phyloP scores from a whole-genome alignment of 1,139 yeast species.

The Suhomyces terraborum region DNA sequence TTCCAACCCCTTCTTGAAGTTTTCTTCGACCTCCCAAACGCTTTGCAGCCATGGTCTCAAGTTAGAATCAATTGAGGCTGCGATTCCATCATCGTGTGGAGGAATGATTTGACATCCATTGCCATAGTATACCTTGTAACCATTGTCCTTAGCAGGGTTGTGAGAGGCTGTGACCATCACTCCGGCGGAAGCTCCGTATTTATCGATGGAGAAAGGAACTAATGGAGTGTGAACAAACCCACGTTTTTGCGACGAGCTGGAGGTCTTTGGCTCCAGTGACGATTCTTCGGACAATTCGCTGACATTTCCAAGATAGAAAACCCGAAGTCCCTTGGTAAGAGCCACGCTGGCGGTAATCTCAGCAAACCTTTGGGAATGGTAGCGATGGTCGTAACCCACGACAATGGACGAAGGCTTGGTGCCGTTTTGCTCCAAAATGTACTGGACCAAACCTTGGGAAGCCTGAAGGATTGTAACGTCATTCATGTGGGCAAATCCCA shows the following conservation, averaged over 20 bases:
- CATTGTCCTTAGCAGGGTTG: conserved; percentile 87
- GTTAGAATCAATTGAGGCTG: conserved; percentile 60
- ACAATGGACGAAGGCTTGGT: conserved; percentile 50
- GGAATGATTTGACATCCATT: conserved; percentile 97
- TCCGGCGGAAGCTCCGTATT: conserved; percentile 68
- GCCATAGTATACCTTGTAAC: conserved; percentile 89
- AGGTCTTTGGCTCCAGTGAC: conserved; percentile 4
- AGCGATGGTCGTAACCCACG: conserved; percentile 90
- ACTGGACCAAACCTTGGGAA: conserved; percentile 82
- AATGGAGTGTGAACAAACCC: conserved; percentile 81
- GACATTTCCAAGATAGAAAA: conserved; percentile 57
- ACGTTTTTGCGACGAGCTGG: conserved; percentile 19
- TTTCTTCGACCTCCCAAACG: conserved; percentile 50
- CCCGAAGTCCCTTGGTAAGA: conserved; percentile 64
- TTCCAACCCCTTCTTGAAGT: conserved; percentile 30
- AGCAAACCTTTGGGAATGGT: conserved; percentile 78
- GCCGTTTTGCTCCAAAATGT: conserved; percentile 37
- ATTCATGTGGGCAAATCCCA: conserved; percentile 89
- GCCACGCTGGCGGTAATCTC: conserved; percentile 78
- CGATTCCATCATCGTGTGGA: conserved; percentile 80
- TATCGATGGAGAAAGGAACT: conserved; percentile 84
- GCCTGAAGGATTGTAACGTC: conserved; percentile 89
- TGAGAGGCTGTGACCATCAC: conserved; percentile 98
- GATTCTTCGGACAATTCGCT: conserved; percentile 35
- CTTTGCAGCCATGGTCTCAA: conserved; percentile 56